Conservation (phyloP, 257 asterid genomes). For the Echium plantagineum region DNA sequence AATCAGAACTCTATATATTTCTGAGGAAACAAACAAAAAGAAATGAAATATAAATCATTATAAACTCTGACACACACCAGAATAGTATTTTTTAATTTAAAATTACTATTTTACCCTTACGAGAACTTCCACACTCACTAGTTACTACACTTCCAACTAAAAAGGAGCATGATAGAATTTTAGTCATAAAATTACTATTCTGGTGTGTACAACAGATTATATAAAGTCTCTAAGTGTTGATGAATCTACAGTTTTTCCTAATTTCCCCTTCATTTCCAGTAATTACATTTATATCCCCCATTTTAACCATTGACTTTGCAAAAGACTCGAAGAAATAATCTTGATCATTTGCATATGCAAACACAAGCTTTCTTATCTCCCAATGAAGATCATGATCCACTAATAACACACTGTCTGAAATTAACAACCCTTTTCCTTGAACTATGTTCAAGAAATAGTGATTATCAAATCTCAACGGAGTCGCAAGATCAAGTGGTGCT, state of each 20-base stretch:
- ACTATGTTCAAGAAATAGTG: slow-evolving; percentile 36
- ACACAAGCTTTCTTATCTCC: slow-evolving; percentile 21
- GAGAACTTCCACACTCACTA: no score
- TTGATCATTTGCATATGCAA: slow-evolving; percentile 25
- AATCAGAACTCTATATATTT: no score
- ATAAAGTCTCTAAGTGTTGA: slow-evolving; percentile 12
- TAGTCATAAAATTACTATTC: no score
- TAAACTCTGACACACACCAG: no score
- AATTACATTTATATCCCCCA: slow-evolving; percentile 36
- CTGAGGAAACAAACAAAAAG: no score
- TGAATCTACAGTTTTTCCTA: slow-evolving; percentile 36
- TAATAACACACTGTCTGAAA: slow-evolving; percentile 37
- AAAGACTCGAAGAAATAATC: slow-evolving; percentile 33
- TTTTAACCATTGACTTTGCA: slow-evolving; percentile 42
- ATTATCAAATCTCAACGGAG: slow-evolving; percentile 41
- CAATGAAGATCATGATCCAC: slow-evolving; percentile 19
- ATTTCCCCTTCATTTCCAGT: slow-evolving; percentile 41
- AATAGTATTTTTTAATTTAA: no score
- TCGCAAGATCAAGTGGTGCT: slow-evolving; percentile 21
- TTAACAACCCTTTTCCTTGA: slow-evolving; percentile 33
- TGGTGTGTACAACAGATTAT: no score
- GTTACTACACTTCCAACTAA: no score
- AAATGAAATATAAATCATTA: no score
- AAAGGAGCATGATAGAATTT: no score
- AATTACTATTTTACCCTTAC: no score